Base-by-base conservation (phyloP, 1,284 basidiomycete genomes). In the Bjerkandera adusta region DNA sequence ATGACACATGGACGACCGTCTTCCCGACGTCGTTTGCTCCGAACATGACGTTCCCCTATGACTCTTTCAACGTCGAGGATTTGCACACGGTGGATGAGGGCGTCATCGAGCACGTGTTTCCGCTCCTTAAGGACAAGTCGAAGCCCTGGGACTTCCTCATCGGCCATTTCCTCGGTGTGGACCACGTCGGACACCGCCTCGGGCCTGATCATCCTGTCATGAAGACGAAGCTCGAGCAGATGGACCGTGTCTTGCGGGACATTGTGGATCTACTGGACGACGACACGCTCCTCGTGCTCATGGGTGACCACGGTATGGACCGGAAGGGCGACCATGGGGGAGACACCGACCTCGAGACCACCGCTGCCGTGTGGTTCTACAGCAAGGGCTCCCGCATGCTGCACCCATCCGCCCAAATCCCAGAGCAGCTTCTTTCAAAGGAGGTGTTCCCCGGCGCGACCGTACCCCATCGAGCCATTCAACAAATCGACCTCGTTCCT, bases 271-370 rank as follows among this genome's bases (percentile, higher is more conserved):
- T 68, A 6, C 59, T 86, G 20, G 85, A 91, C 52, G 79, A 94
- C 5, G 85, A 95, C 44, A 97, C 95, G 0, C 72, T 99, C 0
- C 75, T 99, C 2, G 79, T 99, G 36, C 78, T 99, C 2, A 75
- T 99, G 6, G 97, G 97, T 1, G 96, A 99, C 62, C 97, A 99
- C 62, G 96, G 97, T 0, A 99, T 99, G 97, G 95, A 98, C 62
- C 73, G 81, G 37, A 80, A 87, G 26, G 97, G 97, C 6, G 96
- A 99, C 57, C 96, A 99, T 59, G 96, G 96, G 0, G 96, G 97
- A 1, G 97, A 98, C 60, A 85, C 86, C 0, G 74, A 77, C 12
- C 77, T 89, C 20, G 97, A 99, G 60, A 90, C 92, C 0, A 87
- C 90, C 4, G 76, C 92, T 1, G 94, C 79, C 0, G 66, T 97